These are phyloP conservation scores for Fusarium sambucinum DNA, from an alignment of 2,329 filamentous ascomycete species.

Conservation along the genomic window DNA sequence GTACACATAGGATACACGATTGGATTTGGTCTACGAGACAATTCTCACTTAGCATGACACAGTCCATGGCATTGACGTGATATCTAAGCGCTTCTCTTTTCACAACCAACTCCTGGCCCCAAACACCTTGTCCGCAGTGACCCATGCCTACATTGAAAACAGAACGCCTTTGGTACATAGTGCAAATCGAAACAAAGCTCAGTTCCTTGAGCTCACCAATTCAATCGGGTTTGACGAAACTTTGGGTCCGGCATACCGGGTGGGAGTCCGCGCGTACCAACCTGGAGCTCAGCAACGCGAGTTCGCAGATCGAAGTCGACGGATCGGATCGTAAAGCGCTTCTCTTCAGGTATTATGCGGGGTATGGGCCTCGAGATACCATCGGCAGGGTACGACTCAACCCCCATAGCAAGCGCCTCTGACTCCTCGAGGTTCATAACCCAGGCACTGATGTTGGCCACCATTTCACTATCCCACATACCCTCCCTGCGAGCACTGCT, in stretches of 20 bases:
- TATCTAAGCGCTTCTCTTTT: neutral
- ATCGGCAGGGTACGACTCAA: slow-evolving; percentile 20
- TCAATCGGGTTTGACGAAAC: slow-evolving; percentile 59
- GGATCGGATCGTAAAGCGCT: slow-evolving; percentile 66
- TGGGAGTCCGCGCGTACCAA: slow-evolving; percentile 66
- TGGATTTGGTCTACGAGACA: neutral
- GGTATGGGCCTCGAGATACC: slow-evolving; percentile 29
- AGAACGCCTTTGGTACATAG: neutral
- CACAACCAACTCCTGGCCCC: slow-evolving; percentile 6
- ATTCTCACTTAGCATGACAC: neutral
- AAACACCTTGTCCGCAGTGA: neutral
- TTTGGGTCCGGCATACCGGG: slow-evolving; percentile 62
- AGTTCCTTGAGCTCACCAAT: slow-evolving; percentile 57
- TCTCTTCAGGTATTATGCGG: slow-evolving; percentile 62
- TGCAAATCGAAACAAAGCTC: neutral
- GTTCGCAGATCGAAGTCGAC: slow-evolving; percentile 69
- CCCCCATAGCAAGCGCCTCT: slow-evolving; percentile 50
- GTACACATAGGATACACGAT: slow-evolving; percentile 2
- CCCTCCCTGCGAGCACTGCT: slow-evolving; percentile 73
- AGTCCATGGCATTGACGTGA: neutral
- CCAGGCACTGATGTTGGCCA: slow-evolving; percentile 67
- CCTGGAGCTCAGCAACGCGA: slow-evolving; percentile 62
- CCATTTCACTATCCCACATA: slow-evolving; percentile 75
- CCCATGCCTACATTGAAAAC: neutral
- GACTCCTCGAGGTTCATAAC: slow-evolving; percentile 67